Conservation (phyloP, 176 grass and related monocot species). For the Aechmea fasciata region DNA sequence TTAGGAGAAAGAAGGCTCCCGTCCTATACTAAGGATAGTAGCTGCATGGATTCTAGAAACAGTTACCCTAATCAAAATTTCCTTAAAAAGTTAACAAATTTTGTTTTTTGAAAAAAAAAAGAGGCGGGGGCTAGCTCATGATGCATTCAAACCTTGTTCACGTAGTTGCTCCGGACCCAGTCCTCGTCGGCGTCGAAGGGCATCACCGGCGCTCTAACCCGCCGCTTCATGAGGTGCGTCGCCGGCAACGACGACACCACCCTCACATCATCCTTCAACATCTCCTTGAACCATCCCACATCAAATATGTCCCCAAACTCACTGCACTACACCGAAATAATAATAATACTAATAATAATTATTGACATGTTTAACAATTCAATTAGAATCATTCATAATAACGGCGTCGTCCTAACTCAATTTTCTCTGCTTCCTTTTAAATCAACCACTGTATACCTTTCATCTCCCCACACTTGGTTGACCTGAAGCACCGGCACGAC, state of each 20-base stretch:
- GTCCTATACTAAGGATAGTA: too few relatives aligned
- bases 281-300: conserved; percentile 30
- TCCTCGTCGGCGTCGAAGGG: conserved; percentile 32
- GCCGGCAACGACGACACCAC: conserved; percentile 34
- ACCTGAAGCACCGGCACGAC: conserved; percentile 33
- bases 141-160: conserved; percentile 9
- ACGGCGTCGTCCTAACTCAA: too few relatives aligned
- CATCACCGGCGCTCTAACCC: conserved; percentile 22
- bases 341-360: too few relatives aligned
- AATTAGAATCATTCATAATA: too few relatives aligned
- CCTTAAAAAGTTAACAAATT: too few relatives aligned
- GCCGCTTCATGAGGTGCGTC: conserved; percentile 28
- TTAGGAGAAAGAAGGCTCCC: too few relatives aligned
- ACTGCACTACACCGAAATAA: conserved; percentile 24
- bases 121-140: neutral
- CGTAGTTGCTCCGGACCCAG: conserved; percentile 30
- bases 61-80: too few relatives aligned
- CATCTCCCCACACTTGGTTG: conserved; percentile 41
- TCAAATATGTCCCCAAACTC: conserved; percentile 44
- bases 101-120: neutral
- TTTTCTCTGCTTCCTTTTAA: too few relatives aligned
- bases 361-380: too few relatives aligned
- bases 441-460: conserved; percentile 12
- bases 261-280: conserved; percentile 25
- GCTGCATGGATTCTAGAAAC: too few relatives aligned